phyloP scores from a whole-genome alignment of 306 rosid species.

The Malus fusca region DNA sequence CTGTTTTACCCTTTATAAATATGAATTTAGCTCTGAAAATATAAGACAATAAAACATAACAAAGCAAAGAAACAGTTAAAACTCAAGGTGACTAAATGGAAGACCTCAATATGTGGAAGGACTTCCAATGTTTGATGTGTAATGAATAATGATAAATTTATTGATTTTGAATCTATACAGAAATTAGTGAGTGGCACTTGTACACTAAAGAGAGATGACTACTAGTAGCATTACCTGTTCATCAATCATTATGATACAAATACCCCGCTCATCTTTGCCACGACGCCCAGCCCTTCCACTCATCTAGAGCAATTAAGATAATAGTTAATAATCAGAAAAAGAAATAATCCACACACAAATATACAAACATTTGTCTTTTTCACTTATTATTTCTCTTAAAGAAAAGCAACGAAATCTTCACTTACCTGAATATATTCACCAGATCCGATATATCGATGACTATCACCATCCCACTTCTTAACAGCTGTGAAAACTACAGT shows the following conservation, averaged over 20 bases:
- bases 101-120: not conserved
- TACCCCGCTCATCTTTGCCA: conserved; percentile 96
- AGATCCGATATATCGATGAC: conserved; percentile 90
- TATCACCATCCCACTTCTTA: conserved; percentile 99
- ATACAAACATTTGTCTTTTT: not conserved
- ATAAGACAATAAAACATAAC: not conserved
- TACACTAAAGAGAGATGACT: not conserved
- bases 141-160: not conserved
- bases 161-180: not conserved
- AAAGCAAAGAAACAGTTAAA: not conserved
- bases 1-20: not conserved
- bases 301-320: conserved; percentile 41
- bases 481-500: conserved; percentile 95
- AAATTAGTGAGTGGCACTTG: not conserved
- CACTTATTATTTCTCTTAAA: not conserved
- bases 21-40: conserved; percentile 3
- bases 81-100: not conserved
- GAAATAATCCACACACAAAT: not conserved
- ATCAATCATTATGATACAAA: conserved; percentile 92
- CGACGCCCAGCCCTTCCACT: conserved; percentile 99
- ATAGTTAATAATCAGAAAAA: not conserved
- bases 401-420: conserved; percentile 15
- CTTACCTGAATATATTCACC: conserved; percentile 99
- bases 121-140: not conserved
- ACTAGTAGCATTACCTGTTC: conserved; percentile 60